phyloP scores from a whole-genome alignment of 306 rosid genomes.

The Oemleria cerasiformis region DNA sequence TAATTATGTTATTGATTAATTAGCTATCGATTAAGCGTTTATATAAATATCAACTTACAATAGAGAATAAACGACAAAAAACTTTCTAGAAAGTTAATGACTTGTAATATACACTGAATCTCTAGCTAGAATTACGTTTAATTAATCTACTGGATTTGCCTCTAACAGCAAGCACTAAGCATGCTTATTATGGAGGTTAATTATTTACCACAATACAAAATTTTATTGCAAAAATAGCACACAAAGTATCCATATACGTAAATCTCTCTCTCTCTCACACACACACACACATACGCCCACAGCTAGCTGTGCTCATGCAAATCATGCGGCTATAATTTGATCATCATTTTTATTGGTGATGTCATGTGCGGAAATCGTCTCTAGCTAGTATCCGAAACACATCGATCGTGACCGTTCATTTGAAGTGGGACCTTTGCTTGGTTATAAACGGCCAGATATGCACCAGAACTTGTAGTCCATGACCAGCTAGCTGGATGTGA shows the following conservation, averaged over 20 bases:
- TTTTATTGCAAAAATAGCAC: not conserved
- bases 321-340: constrained; percentile 12
- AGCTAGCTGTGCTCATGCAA: constrained; percentile 11
- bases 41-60: no score
- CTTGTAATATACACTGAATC: not conserved
- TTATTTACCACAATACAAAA: not conserved
- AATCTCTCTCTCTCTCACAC: not conserved
- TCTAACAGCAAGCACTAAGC: not conserved
- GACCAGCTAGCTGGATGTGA: not conserved
- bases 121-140: not conserved
- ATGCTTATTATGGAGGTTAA: not conserved
- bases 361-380: constrained; percentile 3
- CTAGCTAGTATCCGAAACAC: not conserved
- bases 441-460: constrained; percentile 3
- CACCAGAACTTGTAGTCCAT: not conserved
- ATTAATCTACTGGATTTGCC: not conserved
- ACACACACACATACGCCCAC: not conserved
- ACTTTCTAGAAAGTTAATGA: not conserved
- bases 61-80: not conserved
- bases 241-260: not conserved
- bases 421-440: constrained; percentile 1
- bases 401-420: not conserved
- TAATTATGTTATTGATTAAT: no score
- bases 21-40: no score
- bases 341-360: not conserved